Base-by-base conservation (phyloP, 2,329 filamentous ascomycete species). In the Xylaria digitata region DNA sequence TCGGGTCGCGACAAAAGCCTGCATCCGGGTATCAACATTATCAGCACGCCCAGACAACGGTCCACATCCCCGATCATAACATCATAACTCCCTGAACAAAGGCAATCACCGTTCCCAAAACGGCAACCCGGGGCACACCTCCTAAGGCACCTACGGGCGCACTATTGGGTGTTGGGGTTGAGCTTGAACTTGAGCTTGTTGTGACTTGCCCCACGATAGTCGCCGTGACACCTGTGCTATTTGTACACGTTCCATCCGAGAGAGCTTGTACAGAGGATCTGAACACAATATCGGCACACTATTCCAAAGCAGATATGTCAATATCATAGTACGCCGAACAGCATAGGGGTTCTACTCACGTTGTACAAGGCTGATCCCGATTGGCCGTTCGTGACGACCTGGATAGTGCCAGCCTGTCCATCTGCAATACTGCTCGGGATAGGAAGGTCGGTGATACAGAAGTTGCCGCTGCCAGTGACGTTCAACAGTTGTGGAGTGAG, bases 221-320 rank as follows among this genome's bases (percentile, higher is more conserved):
- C 7, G 84, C 82, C 4, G 80, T 81, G 50, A 92, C 80, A 40
- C 84, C 86, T 9, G 83, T 87, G 70, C 82, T 84, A 71, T 87
- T 91, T 70, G 79, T 80, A 83, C 90, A 93, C 64, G 84, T 78
- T 46, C 80, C 79, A 23, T 76, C 80, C 30, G 80, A 75, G 17
- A 85, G 81, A 8, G 80, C 76, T 19, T 83, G 80, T 4, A 86
- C 82, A 11, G 81, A 80, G 58, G 81, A 80, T 37, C 83, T 85
- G 80, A 94, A 90, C 30, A 86, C 89, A 71, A 94, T 87, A 73
- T 94, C 91, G 75, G 91, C 89, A 78, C 92, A 94, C 88, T 90
- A 60, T 63, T 40, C 43, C 32, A 40, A 30, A 42, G 34, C 40
- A 13, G 48, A 59, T 34, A 61, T 13, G 65, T 76, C 61, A 58